Base-by-base conservation (phyloP, 805 yeast genomes). In the Starmerella stellata region DNA sequence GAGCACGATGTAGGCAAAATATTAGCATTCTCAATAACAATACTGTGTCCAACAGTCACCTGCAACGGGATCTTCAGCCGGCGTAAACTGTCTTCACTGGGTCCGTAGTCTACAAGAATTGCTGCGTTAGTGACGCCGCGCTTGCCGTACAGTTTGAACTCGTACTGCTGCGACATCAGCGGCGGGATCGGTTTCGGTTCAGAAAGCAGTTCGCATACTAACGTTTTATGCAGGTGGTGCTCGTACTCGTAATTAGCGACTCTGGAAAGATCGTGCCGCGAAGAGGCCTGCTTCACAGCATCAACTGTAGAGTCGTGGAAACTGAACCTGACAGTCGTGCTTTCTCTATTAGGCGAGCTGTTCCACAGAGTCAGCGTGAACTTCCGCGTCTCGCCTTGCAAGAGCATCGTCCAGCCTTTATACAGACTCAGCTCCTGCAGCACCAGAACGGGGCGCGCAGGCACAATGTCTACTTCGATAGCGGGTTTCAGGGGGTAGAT, bases 11-110 rank as follows among this genome's bases (percentile, higher is more conserved):
- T 39, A 3, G 50, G 83, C 14, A 81, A 57, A 4, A 87, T 60
- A 50, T 82, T 93, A 53, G 76, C 77, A 3, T 80, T 75, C 2
- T 77, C 75, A 3, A 81, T 55, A 46, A 79, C 92, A 30, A 79
- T 66, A 35, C 83, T 71, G 2, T 85, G 72, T 44, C 74, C 66
- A 2, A 81, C 80, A 0, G 87, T 70, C 3, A 78, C 64, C 33
- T 72, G 65, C 21, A 80, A 63, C 0, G 94, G 87, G 2, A 82
- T 67, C 13, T 68, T 69, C 13, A 83, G 57, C 17, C 68, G 66
- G 48, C 87, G 66, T 15, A 69, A 63, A 45, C 68, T 65, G 1
- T 61, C 55, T 9, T 50, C 47, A 0, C 44, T 38, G 3, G 48
- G 43, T 1, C 50, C 53, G 53, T 81, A 81, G 44, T 78, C 83